Evolutionary conservation across 2,329 filamentous ascomycete genomes (phyloP).

Genomic region (Beauveria sp.): DNA sequence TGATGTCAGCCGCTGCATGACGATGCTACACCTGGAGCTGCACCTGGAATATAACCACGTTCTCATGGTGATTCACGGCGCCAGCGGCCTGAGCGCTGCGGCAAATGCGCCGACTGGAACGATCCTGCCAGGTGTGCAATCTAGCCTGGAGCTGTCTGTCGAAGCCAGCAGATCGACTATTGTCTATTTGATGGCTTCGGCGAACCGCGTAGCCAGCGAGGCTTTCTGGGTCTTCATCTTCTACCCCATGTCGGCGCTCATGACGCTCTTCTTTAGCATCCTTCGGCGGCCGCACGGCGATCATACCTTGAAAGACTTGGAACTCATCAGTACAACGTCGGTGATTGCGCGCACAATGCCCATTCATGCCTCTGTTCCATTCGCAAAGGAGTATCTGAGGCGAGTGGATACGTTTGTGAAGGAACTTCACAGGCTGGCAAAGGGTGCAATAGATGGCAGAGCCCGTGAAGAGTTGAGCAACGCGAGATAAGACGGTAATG

Average conservation of each 20-base stretch:
- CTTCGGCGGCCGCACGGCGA: constrained; percentile 38
- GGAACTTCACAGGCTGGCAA: constrained; percentile 35
- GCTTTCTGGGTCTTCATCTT: constrained; percentile 48
- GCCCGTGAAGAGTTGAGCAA: background rate
- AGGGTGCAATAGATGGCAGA: constrained; percentile 28
- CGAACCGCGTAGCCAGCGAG: constrained; percentile 34
- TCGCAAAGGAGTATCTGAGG: constrained; percentile 32
- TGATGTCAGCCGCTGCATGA: constrained; percentile 23
- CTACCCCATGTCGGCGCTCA: constrained; percentile 47
- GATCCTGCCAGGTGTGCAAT: constrained; percentile 38
- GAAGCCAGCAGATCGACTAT: constrained; percentile 50
- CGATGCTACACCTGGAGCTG: constrained; percentile 40
- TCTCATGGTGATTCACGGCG: constrained; percentile 46
- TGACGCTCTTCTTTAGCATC: constrained; percentile 48
- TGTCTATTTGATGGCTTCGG: constrained; percentile 36
- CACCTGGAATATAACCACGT: constrained; percentile 50
- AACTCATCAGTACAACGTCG: constrained; percentile 34
- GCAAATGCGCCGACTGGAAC: constrained; percentile 23
- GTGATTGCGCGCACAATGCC: constrained; percentile 36
- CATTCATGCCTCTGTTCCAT: constrained; percentile 18
- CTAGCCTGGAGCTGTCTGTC: constrained; percentile 44
- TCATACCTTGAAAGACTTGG: constrained; percentile 36
- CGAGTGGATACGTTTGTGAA: constrained; percentile 35
- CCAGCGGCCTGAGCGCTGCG: constrained; percentile 42
- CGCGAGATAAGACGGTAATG: background rate